Evolutionary conservation across 225 moss, liverwort and hornwort species (phyloP), one percentile per base, ranked within the genome.

Genomic region (Sphagnum tenellum): DNA sequence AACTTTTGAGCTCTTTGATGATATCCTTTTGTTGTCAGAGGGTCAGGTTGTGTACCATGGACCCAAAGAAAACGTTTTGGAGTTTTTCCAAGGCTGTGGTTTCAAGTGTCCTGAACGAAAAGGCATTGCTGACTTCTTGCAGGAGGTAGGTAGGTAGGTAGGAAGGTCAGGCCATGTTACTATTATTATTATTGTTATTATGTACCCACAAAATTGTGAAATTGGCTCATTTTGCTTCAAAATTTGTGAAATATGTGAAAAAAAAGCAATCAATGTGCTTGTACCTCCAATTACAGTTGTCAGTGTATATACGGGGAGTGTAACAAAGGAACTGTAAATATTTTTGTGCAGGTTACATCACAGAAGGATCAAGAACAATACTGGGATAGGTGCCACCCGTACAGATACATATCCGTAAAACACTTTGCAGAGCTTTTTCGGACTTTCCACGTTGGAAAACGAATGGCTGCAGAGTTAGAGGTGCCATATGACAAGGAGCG

Each of bases 31-130:
- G 66, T 82, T 95, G 57, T 86, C 91, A 0, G 91, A 95, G 63
- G 89, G 94, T 10, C 89, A 88, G 67, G 75, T 95, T 56, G 89
- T 73, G 44, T 95, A 86, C 69, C 94, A 92, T 9, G 94, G 94
- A 9, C 89, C 94, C 0, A 71, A 84, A 0, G 84, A 86, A 4
- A 66, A 82, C 54, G 80, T 92, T 44, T 67, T 91, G 1, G 86
- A 73, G 47, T 91, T 92, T 64, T 95, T 95, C 11, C 82, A 84
- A 57, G 70, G 80, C 3, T 91, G 88, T 59, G 94, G 91, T 3
- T 95, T 89, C 72, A 69, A 75, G 46, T 89, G 94, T 46, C 94
- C 91, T 0, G 94, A 91, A 2, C 86, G 94, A 59, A 95, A 95
- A 81, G 94, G 94, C 2, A 74, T 84, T 46, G 91, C 86, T 47